A percentile compares a stretch with the other conserved stretches of the same genome.
These are phyloP conservation scores for Kwoniella bestiolae DNA, from an alignment of 768 basidiomycete genomes.

Conservation along the genomic window DNA sequence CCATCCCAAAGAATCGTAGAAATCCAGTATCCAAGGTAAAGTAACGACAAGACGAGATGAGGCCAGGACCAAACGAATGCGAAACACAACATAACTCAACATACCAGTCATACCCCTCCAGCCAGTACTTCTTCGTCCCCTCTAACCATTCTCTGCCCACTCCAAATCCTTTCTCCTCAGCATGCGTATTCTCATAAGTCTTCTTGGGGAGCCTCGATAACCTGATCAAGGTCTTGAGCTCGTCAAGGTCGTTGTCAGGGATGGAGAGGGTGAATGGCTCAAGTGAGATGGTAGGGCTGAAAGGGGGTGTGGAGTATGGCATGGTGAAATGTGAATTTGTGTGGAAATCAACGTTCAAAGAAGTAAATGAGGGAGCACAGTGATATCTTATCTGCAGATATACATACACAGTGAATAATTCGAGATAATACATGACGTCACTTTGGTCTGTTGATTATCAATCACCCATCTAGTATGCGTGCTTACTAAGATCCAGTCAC, in stretches of 20 bases:
- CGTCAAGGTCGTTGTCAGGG: conserved; percentile 37
- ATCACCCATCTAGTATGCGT: not conserved
- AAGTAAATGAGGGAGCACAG: not conserved
- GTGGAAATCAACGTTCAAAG: too few species aligned
- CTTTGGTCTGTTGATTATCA: not conserved
- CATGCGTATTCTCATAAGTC: conserved; percentile 37
- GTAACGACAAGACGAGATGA: too few species aligned
- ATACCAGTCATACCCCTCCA: conserved; percentile 39
- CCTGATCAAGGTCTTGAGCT: conserved; percentile 33
- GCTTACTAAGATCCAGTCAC: too few species aligned
- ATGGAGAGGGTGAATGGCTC: conserved; percentile 35
- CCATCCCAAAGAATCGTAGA: too few species aligned
- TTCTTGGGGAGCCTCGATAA: conserved; percentile 26
- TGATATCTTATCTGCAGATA: not conserved
- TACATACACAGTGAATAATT: too few species aligned
- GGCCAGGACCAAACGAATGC: too few species aligned
- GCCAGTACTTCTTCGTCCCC: conserved; percentile 31
- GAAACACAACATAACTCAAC: conserved; percentile 5
- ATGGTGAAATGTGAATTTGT: not conserved
- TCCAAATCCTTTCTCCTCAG: conserved; percentile 31
- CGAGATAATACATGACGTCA: not conserved
- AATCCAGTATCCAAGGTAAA: too few species aligned
- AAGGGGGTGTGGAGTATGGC: conserved; percentile 27
- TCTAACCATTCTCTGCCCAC: conserved; percentile 35
- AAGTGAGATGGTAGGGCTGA: conserved; percentile 32